Evolutionary conservation across 305 asterid species (phyloP).

Genomic region (Striga hermonthica): DNA sequence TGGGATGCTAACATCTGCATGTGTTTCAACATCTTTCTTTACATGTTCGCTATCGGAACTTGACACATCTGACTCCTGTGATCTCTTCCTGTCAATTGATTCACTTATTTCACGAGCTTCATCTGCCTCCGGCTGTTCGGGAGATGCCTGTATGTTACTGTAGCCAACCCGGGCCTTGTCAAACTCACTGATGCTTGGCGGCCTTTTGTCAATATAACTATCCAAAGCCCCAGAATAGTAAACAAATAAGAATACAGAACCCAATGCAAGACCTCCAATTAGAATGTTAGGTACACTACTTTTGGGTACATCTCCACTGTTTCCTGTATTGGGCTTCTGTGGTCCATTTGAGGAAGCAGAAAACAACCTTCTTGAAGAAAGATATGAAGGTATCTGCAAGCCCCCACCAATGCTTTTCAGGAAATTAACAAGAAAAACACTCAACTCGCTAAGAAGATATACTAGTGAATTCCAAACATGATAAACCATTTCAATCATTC

Average conservation of each 20-base stretch:
- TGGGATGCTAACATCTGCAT: conserved; percentile 34
- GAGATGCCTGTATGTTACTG: conserved; percentile 28
- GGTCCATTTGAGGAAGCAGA: conserved; percentile 50
- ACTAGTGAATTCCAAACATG: background rate
- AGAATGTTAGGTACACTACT: conserved; percentile 53
- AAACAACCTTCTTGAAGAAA: conserved; percentile 73
- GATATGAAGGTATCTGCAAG: conserved; percentile 81
- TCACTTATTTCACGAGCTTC: conserved; percentile 36
- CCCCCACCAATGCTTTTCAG: conserved; percentile 25
- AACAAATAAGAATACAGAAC: conserved; percentile 65
- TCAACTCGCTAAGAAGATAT: conserved; percentile 3
- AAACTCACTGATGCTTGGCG: conserved; percentile 38
- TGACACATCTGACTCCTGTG: conserved; percentile 37
- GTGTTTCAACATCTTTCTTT: conserved; percentile 43
- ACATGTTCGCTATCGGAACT: conserved; percentile 38
- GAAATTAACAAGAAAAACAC: conserved; percentile 5
- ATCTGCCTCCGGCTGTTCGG: conserved; percentile 34
- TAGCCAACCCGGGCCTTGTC: conserved; percentile 32
- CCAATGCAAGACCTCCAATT: conserved; percentile 62
- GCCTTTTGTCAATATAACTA: conserved; percentile 49
- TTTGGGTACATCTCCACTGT: conserved; percentile 47
- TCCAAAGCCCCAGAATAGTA: conserved; percentile 70
- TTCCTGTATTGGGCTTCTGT: conserved; percentile 40
- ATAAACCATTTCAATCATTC: no score
- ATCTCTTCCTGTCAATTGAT: conserved; percentile 31